phyloP scores from a whole-genome alignment of 192 early-diverging fungal genomes.

The Dimargaris cristalligena region DNA sequence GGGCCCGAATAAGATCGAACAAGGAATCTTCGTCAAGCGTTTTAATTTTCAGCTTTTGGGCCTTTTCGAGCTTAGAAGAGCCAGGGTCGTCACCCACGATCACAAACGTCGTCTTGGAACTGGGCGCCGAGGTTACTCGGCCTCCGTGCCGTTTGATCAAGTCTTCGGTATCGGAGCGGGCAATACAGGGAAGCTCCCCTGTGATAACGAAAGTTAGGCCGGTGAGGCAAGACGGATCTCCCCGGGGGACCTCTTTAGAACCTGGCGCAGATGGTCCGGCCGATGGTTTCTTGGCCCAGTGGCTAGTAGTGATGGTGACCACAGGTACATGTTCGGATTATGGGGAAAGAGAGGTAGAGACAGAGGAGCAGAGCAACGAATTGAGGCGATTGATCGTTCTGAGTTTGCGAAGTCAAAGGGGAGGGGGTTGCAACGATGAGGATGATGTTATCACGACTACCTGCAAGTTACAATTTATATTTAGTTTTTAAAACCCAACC shows the following conservation, averaged over 20 bases:
- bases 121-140: constrained; percentile 51
- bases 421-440: neutral
- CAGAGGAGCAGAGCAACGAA: neutral
- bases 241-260: constrained; percentile 50
- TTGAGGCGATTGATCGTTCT: neutral
- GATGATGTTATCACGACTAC: neutral
- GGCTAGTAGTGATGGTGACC: neutral
- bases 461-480: neutral
- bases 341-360: neutral
- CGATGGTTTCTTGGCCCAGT: neutral
- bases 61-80: constrained; percentile 65
- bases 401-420: neutral
- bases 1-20: constrained; percentile 53
- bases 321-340: neutral
- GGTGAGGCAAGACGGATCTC: constrained; percentile 44
- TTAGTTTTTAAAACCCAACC: neutral
- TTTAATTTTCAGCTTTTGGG: constrained; percentile 42
- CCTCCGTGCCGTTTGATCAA: constrained; percentile 81
- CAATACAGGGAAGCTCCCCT: constrained; percentile 65
- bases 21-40: constrained; percentile 73
- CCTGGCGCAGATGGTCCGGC: constrained; percentile 40
- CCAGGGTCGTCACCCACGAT: constrained; percentile 81
- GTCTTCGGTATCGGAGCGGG: constrained; percentile 58
- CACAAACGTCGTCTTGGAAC: constrained; percentile 70
- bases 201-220: constrained; percentile 86